phyloP scores from a whole-genome alignment of 176 grass and related monocot species.

The Typha latifolia region DNA sequence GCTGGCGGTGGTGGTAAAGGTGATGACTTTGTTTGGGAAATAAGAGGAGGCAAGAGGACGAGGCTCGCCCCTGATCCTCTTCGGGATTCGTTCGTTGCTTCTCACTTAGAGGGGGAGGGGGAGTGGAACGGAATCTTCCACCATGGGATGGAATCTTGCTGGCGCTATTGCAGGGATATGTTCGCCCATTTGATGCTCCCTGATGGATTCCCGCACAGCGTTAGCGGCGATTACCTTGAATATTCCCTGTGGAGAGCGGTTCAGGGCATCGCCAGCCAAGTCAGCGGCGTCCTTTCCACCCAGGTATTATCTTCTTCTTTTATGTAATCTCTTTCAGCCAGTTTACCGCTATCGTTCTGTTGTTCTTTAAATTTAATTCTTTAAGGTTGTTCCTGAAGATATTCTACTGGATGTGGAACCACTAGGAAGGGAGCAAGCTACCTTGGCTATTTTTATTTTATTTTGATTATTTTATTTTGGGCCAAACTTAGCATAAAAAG shows the following conservation, averaged over 20 bases:
- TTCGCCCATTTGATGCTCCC: conserved; percentile 45
- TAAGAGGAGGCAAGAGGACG: conserved; percentile 39
- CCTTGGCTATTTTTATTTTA: too few relatives aligned
- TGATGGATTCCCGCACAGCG: conserved; percentile 66
- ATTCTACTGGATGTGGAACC: too few relatives aligned
- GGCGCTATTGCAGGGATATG: conserved; percentile 19
- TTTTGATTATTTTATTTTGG: too few relatives aligned
- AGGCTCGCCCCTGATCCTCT: conserved; percentile 29
- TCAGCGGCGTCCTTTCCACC: conserved; percentile 82
- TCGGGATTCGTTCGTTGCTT: conserved; percentile 22
- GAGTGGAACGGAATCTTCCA: not conserved
- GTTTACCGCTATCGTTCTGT: too few relatives aligned
- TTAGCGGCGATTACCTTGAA: conserved; percentile 74
- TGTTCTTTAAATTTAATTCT: too few relatives aligned
- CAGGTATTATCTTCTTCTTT: conserved; percentile 30
- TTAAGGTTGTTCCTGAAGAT: too few relatives aligned
- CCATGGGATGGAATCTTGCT: conserved; percentile 30
- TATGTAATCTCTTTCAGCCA: not conserved
- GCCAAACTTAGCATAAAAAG: too few relatives aligned
- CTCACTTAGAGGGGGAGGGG: conserved; percentile 8
- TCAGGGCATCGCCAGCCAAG: conserved; percentile 77
- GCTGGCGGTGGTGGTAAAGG: too few relatives aligned
- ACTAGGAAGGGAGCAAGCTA: too few relatives aligned
- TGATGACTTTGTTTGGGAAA: conserved; percentile 41
- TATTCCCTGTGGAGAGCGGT: conserved; percentile 82